Base-by-base conservation (phyloP, 75 land plant species). In the Picea sitchensis region DNA sequence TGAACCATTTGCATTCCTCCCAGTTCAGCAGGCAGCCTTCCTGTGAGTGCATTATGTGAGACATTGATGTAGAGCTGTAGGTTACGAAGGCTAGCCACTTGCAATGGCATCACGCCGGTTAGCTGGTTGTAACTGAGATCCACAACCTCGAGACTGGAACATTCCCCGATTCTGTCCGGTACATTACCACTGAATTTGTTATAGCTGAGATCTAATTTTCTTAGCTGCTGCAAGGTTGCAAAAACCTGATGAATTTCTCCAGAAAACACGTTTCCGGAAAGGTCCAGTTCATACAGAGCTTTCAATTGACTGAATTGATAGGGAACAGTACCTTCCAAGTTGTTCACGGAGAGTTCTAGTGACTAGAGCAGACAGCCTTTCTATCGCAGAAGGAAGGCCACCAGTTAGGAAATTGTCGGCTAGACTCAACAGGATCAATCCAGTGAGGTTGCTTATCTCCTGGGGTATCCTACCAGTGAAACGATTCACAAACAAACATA, bases 11-110 rank as follows among this genome's bases (percentile, higher is more conserved):
- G 79, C 34, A 96, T 58, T 7, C 81, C 79, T 1, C 89, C 81
- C 0, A 96, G 31, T 6, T 64, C 78, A 5, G 61, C 78, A 4
- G 95, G 93, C 4, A 96, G 84, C 51, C 60, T 11, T 0, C 96
- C 94, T 0, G 92, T 80, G 26, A 96, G 81, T 26, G 82, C 64
- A 77, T 96, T 96, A 11, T 73, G 14, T 2, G 38, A 65, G 31
- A 65, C 32, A 65, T 65, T 65, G 18, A 65, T 31, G 34, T 65
- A 65, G 1, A 12, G 32, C 69, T 12, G 38, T 0, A 32, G 14
- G 15, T 65, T 32, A 12, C 15, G 69, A 65, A 65, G 32, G 34
- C 5, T 65, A 17, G 38, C 34, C 14, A 65, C 38, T 34, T 14
- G 5, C 5, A 13, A 65, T 4, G 69, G 34, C 31, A 65, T 65